phyloP scores from a whole-genome alignment of 2,329 filamentous ascomycete species.

The Epichloe brachyelytri region DNA sequence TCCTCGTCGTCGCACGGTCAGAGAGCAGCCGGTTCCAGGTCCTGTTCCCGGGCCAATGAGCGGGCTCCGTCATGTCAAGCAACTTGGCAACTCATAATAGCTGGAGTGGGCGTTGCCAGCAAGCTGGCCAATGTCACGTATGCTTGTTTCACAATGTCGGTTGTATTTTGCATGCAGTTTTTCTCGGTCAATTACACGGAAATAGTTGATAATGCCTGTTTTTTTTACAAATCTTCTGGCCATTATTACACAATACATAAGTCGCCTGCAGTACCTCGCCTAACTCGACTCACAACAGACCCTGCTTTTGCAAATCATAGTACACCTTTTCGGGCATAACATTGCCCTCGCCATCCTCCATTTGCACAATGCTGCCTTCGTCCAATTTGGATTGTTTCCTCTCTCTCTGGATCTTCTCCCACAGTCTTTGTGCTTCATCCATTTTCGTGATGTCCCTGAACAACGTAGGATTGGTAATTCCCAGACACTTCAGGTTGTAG shows the following conservation, averaged over 20 bases:
- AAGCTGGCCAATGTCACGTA: no score
- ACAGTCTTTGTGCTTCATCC: conserved; percentile 73
- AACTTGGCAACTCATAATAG: no score
- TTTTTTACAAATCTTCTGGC: neutral
- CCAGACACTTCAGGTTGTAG: conserved; percentile 84
- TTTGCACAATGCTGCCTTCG: conserved; percentile 82
- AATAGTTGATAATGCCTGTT: no score
- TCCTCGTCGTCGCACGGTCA: no score
- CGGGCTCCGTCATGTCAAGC: no score
- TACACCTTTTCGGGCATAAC: conserved; percentile 99
- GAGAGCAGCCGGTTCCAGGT: no score
- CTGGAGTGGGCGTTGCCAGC: no score
- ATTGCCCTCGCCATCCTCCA: conserved; percentile 95
- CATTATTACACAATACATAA: neutral
- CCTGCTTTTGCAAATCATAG: conserved; percentile 86
- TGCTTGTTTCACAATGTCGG: no score
- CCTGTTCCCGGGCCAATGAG: no score
- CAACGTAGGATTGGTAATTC: conserved; percentile 79
- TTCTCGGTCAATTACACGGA: no score
- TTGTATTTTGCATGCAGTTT: no score
- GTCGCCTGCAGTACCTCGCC: neutral
- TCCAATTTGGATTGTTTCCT: conserved; percentile 64
- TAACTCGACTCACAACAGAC: conserved; percentile 46
- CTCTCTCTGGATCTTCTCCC: conserved; percentile 86
- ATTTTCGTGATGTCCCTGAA: conserved; percentile 93